These are phyloP conservation scores for Suillus lakei DNA, from an alignment of 768 basidiomycete genomes.

Conservation along the genomic window DNA sequence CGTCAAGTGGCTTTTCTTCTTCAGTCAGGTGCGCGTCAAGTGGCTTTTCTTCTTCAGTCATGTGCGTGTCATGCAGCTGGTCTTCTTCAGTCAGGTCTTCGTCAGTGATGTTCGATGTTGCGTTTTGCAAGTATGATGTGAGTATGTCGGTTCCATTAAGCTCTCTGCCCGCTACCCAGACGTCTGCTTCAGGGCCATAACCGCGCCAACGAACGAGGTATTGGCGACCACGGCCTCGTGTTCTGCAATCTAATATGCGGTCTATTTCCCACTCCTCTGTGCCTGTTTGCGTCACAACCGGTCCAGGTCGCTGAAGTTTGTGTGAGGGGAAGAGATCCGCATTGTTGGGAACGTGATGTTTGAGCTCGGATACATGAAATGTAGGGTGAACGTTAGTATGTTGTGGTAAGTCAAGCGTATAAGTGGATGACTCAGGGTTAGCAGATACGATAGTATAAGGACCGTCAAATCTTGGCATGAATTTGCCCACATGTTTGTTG, in stretches of 20 bases:
- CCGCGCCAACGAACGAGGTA: slow-evolving; percentile 35
- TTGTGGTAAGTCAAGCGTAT: not conserved
- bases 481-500: slow-evolving; percentile 18
- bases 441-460: not conserved
- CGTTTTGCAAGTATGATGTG: too few relatives aligned
- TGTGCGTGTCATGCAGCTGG: too few relatives aligned
- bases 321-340: slow-evolving; percentile 13
- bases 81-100: too few relatives aligned
- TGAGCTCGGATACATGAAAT: not conserved
- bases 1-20: too few relatives aligned
- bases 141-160: too few relatives aligned
- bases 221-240: not conserved
- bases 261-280: slow-evolving; percentile 21
- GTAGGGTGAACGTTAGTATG: not conserved
- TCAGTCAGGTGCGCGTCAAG: too few relatives aligned
- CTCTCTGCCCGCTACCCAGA: slow-evolving; percentile 19
- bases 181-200: slow-evolving; percentile 33
- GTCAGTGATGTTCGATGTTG: too few relatives aligned
- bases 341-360: slow-evolving; percentile 14
- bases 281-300: slow-evolving; percentile 11
- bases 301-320: slow-evolving; percentile 5
- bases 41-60: too few relatives aligned
- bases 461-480: slow-evolving; percentile 21
- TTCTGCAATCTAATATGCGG: slow-evolving; percentile 4
- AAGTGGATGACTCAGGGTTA: not conserved